Evolutionary conservation across 148 eudicot genomes (phyloP), one percentile per base, ranked within the genome.

Genomic region (Nyssa sinensis): DNA sequence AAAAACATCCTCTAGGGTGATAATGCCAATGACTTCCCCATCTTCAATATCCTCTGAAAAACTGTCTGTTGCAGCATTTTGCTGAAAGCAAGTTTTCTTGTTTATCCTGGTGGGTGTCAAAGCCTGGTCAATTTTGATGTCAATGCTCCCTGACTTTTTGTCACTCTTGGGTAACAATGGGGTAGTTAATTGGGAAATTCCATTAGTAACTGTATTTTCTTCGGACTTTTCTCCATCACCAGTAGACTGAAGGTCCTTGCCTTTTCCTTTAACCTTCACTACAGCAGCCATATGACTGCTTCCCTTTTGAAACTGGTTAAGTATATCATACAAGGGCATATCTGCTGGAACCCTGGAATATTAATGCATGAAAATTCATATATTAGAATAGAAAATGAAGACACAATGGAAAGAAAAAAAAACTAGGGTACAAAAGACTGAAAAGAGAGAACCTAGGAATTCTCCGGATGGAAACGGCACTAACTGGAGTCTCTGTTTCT

Each of bases 231-330:
- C 86, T 72, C 35, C 74, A 32, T 70, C 83, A 66, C 69, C 64
- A 73, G 70, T 57, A 64, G 79, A 66, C 32, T 44, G 75, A 77
- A 32, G 49, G 47, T 77, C 81, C 14, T 70, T 88, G 71, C 28
- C 66, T 78, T 85, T 81, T 75, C 74, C 76, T 81, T 88, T 86
- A 44, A 82, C 89, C 81, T 88, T 91, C 64, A 89, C 93, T 34
- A 93, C 98, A 82, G 98, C 98, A 60, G 98, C 97, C 97, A 93
- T 93, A 83, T 93, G 98, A 81, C 98, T 93, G 77, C 90, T 84
- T 70, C 98, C 98, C 78, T 93, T 93, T 69, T 91, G 98, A 81
- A 93, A 93, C 83, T 93, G 97, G 34, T 93, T 93, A 71, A 93
- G 86, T 65, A 93, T 93, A 80, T 93, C 98, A 79, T 93, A 93